Evolutionary conservation across 1,139 yeast species (phyloP).

Genomic region (Diutina mesorugosa): DNA sequence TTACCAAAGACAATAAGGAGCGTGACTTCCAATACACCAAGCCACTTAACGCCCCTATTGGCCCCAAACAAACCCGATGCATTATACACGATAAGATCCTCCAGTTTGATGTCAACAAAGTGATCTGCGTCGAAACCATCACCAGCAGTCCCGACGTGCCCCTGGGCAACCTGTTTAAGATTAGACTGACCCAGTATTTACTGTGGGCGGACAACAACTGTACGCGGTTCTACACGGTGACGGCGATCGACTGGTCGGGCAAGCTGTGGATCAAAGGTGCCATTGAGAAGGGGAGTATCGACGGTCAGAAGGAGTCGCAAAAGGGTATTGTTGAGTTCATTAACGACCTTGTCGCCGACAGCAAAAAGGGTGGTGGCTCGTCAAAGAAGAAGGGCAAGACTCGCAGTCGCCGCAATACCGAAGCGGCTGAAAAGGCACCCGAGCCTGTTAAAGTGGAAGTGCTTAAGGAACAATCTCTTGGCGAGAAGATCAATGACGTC

Average conservation of each 20-base stretch:
- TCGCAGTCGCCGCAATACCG: background rate
- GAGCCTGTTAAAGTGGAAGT: background rate
- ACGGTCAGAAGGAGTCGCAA: slow-evolving; percentile 69
- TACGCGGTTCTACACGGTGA: slow-evolving; percentile 51
- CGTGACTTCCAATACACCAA: slow-evolving; percentile 65
- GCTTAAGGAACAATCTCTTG: background rate
- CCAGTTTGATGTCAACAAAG: slow-evolving; percentile 47
- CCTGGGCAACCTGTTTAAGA: slow-evolving; percentile 71
- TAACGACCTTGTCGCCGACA: background rate
- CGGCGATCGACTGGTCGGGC: slow-evolving; percentile 82
- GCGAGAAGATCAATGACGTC: background rate
- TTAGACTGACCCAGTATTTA: slow-evolving; percentile 52
- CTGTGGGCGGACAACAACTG: slow-evolving; percentile 69
- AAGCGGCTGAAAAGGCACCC: background rate
- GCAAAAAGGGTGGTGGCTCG: background rate
- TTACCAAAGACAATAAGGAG: slow-evolving; percentile 15
- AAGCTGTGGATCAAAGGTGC: slow-evolving; percentile 84
- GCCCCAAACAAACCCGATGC: slow-evolving; percentile 92
- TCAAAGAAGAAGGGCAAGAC: background rate
- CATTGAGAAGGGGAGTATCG: slow-evolving; percentile 82
- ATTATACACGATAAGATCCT: slow-evolving; percentile 48
- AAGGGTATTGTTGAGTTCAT: background rate
- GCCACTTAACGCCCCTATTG: slow-evolving; percentile 74
- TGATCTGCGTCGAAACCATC: slow-evolving; percentile 47
- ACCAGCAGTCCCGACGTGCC: slow-evolving; percentile 94